A percentile compares a stretch with the other conserved stretches of the same genome.
phyloP scores from a whole-genome alignment of 1,284 basidiomycete species.

The Meripilus lineatus region DNA sequence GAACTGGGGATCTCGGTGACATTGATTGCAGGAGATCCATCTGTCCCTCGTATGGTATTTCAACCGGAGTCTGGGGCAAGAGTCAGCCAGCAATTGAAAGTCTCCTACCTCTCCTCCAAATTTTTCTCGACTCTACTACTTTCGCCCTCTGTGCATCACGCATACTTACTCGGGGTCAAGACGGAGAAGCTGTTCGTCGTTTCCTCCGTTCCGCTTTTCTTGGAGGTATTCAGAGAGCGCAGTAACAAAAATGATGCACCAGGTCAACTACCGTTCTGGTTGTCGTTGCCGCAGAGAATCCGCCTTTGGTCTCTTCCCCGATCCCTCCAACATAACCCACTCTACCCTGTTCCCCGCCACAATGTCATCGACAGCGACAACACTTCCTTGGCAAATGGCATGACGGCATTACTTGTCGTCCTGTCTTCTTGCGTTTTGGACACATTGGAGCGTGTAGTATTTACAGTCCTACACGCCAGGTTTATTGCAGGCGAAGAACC shows the following conservation, averaged over 20 bases:
- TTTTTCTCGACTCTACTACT: slow-evolving; percentile 51
- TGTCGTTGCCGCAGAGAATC: slow-evolving; percentile 11
- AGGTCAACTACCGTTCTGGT: not conserved
- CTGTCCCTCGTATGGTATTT: no score
- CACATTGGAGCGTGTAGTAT: slow-evolving; percentile 15
- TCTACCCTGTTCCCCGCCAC: slow-evolving; percentile 6
- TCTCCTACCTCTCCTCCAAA: slow-evolving; percentile 47
- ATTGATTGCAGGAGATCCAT: slow-evolving; percentile 37
- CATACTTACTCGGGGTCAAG: slow-evolving; percentile 13
- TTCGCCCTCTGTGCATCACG: slow-evolving; percentile 28
- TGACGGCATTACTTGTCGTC: slow-evolving; percentile 10
- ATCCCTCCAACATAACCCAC: not conserved
- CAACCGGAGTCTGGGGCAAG: no score
- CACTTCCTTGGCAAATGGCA: slow-evolving; percentile 6
- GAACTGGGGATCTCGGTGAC: slow-evolving; percentile 31
- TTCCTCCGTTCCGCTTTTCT: slow-evolving; percentile 13
- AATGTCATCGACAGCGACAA: slow-evolving; percentile 16
- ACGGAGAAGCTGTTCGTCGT: slow-evolving; percentile 15
- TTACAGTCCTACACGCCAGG: slow-evolving; percentile 13
- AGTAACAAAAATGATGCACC: no score
- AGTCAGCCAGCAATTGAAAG: no score
- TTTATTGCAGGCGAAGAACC: slow-evolving; percentile 25
- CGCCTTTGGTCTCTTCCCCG: slow-evolving; percentile 14
- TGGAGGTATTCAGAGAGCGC: slow-evolving; percentile 8
- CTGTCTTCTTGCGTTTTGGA: not conserved